A percentile compares a stretch with the other conserved stretches of the same genome.
Evolutionary conservation across 345 rosid species (phyloP).

Genomic region (Citrus inodora): DNA sequence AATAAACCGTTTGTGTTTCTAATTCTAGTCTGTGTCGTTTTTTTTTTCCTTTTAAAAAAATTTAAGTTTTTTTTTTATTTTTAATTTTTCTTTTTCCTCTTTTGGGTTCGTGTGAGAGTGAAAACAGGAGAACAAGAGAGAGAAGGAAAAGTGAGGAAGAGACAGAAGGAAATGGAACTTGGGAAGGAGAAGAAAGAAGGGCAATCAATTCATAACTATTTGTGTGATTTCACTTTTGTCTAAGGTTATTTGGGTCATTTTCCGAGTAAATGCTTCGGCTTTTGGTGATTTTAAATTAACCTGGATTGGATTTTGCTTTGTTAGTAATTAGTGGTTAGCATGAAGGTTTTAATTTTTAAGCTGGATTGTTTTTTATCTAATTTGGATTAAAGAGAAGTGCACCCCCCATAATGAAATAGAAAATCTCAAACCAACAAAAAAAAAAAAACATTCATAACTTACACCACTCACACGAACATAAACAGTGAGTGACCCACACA

Average conservation of each 20-base stretch:
- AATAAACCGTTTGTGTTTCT: background rate
- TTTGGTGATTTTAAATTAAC: background rate
- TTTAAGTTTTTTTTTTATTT: background rate
- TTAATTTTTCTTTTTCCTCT: too few relatives aligned
- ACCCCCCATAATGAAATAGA: too few relatives aligned
- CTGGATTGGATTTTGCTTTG: background rate
- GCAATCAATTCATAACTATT: background rate
- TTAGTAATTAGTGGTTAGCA: background rate
- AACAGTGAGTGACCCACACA: fast-evolving
- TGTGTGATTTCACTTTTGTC: background rate
- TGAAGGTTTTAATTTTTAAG: background rate
- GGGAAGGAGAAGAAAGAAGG: background rate
- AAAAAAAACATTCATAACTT: too few relatives aligned
- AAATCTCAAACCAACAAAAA: too few relatives aligned
- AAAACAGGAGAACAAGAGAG: conserved; percentile 1
- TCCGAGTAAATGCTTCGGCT: background rate
- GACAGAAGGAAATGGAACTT: background rate
- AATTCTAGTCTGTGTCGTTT: too few relatives aligned
- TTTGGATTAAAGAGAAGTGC: background rate
- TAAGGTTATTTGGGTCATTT: background rate
- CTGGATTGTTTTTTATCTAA: background rate
- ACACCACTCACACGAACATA: too few relatives aligned
- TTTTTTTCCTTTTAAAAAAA: background rate
- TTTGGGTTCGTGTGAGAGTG: background rate
- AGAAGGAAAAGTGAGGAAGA: background rate